phyloP scores from a whole-genome alignment of 805 yeast genomes.

The Starmerella asiatica region DNA sequence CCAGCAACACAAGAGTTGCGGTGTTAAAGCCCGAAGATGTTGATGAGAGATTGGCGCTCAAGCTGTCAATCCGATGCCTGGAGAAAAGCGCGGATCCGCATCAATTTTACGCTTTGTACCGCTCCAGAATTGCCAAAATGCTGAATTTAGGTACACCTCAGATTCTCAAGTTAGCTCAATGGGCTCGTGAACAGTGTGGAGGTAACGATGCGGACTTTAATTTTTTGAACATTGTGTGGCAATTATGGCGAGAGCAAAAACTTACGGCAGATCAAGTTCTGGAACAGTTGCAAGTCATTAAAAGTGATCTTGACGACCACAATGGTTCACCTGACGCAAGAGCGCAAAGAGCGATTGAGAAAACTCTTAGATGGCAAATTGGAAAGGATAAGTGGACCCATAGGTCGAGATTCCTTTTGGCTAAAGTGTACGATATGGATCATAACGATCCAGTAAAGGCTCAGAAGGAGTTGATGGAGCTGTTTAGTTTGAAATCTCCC shows the following conservation, averaged over 20 bases:
- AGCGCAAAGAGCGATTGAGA: not conserved
- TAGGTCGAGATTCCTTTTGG: conserved; percentile 59
- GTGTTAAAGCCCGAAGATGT: conserved; percentile 1
- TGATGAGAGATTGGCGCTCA: conserved; percentile 1
- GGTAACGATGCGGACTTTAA: conserved; percentile 5
- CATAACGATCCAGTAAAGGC: conserved; percentile 43
- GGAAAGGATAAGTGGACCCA: conserved; percentile 93
- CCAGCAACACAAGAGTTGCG: conserved; percentile 5
- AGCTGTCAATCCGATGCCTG: conserved; percentile 7
- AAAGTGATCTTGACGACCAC: not conserved
- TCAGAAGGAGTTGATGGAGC: conserved; percentile 44
- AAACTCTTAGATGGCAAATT: conserved; percentile 1
- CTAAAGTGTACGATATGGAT: conserved; percentile 46
- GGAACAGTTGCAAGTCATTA: not conserved
- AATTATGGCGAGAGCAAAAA: not conserved
- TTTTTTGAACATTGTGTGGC: conserved; percentile 5
- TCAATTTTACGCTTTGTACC: conserved; percentile 1
- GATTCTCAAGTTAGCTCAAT: conserved; percentile 2
- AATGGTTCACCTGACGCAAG: not conserved
- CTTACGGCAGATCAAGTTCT: not conserved
- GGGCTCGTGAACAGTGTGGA: conserved; percentile 1
- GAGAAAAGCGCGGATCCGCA: conserved; percentile 1
- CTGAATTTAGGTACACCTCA: not conserved
- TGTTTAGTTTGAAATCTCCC: conserved; percentile 49
- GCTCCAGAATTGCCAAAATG: conserved; percentile 3